These are phyloP conservation scores for Calocybe indica DNA, from an alignment of 768 basidiomycete genomes.

Conservation along the genomic window DNA sequence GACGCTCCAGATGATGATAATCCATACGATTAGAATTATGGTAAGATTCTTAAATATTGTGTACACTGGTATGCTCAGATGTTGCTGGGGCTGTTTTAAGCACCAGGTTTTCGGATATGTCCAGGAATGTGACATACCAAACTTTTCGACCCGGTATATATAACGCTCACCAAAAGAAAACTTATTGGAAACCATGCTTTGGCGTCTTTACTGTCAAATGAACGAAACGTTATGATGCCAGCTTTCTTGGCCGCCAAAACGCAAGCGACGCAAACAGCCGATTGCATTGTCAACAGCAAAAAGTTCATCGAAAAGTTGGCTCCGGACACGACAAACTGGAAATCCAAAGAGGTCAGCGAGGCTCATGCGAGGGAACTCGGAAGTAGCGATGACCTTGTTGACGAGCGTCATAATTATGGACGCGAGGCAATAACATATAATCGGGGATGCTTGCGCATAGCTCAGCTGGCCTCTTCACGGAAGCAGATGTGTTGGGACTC, in stretches of 20 bases:
- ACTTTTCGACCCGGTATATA: conserved; percentile 97
- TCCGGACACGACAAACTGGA: conserved; percentile 92
- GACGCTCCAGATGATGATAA: not conserved
- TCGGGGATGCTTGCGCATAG: conserved; percentile 56
- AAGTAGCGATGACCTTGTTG: conserved; percentile 67
- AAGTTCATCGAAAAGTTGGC: conserved; percentile 95
- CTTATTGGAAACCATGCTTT: conserved; percentile 95
- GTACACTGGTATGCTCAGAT: conserved; percentile 92
- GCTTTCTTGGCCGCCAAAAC: conserved; percentile 69
- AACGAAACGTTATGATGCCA: conserved; percentile 79
- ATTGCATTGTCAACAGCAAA: conserved; percentile 87
- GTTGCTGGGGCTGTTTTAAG: conserved; percentile 60
- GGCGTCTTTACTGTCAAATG: conserved; percentile 78
- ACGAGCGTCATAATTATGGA: conserved; percentile 96
- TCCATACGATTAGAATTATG: conserved; percentile 92
- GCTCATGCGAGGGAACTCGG: not conserved
- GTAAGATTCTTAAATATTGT: conserved; percentile 99
- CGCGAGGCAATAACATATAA: conserved; percentile 85
- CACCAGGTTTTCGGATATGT: not conserved
- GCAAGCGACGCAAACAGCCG: conserved; percentile 76
- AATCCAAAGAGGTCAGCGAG: not conserved
- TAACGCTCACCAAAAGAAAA: conserved; percentile 85
- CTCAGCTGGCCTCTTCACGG: too few relatives aligned
- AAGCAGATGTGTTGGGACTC: conserved; percentile 5
- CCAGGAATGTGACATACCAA: conserved; percentile 52